phyloP scores from a whole-genome alignment of 306 rosid species.

The Datisca glomerata region DNA sequence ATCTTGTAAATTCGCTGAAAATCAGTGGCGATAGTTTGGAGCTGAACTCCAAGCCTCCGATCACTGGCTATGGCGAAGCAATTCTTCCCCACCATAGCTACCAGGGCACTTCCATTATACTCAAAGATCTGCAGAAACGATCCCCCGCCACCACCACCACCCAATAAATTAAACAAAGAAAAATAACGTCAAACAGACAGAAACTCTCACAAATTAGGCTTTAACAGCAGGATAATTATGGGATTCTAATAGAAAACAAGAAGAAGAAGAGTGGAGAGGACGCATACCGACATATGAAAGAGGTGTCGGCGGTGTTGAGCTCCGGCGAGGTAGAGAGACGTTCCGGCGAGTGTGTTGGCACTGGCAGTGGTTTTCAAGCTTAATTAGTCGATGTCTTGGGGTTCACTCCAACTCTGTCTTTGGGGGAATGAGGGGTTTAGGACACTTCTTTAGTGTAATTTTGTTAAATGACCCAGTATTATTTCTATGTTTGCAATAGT shows the following conservation, averaged over 20 bases:
- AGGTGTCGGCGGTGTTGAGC: no score
- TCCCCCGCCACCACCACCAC: conserved; percentile 2
- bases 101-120: conserved; percentile 91
- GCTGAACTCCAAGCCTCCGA: conserved; percentile 96
- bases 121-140: conserved; percentile 55
- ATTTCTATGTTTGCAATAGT: no score
- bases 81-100: conserved; percentile 97
- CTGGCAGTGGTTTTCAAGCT: no score
- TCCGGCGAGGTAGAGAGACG: neutral
- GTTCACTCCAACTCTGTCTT: conserved; percentile 11
- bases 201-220: no score
- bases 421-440: no score
- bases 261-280: no score
- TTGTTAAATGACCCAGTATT: no score
- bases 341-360: no score
- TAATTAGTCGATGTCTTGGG: conserved; percentile 13
- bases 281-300: no score
- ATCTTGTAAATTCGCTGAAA: conserved; percentile 70
- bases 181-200: conserved; percentile 7
- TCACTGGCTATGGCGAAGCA: conserved; percentile 97
- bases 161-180: conserved; percentile 4
- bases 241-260: no score
- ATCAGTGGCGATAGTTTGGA: conserved; percentile 90
- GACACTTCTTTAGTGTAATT: no score
- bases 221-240: no score